Evolutionary conservation across 1,284 basidiomycete species (phyloP), one percentile per base, ranked within the genome.

Genomic region (Naganishia cerealis): DNA sequence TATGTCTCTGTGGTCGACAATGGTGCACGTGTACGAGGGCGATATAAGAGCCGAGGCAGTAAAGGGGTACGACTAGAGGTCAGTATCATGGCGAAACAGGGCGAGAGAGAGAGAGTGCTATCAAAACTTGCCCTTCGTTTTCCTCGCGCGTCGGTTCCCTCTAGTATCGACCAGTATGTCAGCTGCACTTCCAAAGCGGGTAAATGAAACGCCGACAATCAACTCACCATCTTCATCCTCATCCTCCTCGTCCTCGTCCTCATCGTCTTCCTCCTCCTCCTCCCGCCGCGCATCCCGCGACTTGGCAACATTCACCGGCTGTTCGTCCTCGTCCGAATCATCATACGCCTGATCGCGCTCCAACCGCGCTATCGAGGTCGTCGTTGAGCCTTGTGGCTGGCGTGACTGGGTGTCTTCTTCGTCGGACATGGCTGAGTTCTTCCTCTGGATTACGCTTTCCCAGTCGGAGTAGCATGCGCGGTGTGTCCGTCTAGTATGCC

Each of bases 81-180:
- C 13, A 59, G 46, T 54, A 3, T n/a, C 43, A n/a, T 24, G 15
- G 58, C 62, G 39, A 39, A 39, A 59, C 43, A n/a, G 24, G 15
- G 58, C 62, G 39, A 39, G 33, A 59, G 61, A 39, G 18, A 38
- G 63, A n/a, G 16, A 52, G 40, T 10, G 48, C 7, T 8, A 21
- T 13, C 40, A 55, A 13, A 18, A 65, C 43, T 54, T 24, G 65
- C 70, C 26, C 61, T 73, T 70, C 65, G 72, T 70, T 65, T 68
- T 61, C 65, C 71, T 69, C 82, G 87, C 88, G 69, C 83, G 80
- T 67, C 85, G 83, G 76, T 86, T 88, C 76, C 82, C 85, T 48
- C 82, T 82, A 70, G 80, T 77, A 52, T 77, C 77, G 24, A 74
- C 74, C 29, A 81, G 82, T 43, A 79, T 78, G 29, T 83, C 36